Evolutionary conservation across 768 basidiomycete genomes (phyloP), one percentile per base, ranked within the genome.

Genomic region (Mrakia hoshinonis): DNA sequence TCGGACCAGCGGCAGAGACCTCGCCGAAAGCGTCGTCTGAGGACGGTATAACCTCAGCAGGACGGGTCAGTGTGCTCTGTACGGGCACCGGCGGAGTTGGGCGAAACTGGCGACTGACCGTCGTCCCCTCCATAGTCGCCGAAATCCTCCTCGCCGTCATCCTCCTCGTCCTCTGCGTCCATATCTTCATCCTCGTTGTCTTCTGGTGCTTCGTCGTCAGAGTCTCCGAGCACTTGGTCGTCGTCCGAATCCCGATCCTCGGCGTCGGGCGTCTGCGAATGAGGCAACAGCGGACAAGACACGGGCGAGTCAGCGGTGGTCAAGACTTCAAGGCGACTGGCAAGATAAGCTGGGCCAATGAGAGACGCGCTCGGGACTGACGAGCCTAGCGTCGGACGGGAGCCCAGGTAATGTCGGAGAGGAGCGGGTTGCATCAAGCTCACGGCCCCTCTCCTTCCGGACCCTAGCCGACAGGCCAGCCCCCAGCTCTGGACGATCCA

Each of bases 141-240:
- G 22, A 47, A 34, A 22, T 46, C 52, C 20, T 61, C 46, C 18
- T 34, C 51, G 47, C 46, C 72, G 38, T 68, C 55, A 0, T 48
- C 67, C 34, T 72, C 70, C 26, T 63, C 61, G 22, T 36, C 78
- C 78, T 70, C 81, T 82, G 6, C 87, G 78, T 92, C 91, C 58
- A 88, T 90, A 79, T 92, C 90, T 75, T 91, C 92, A 80, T 82
- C 85, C 52, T 84, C 83, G 13, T 81, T 84, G 22, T 81, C 81
- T 43, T 85, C 78, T 3, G 80, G 81, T 31, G 85, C 85, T 49
- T 51, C 69, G 39, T 87, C 85, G 34, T 73, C 73, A 13, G 74
- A 72, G 43, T 68, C 65, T 22, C 67, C 65, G 46, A 24, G n/a
- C 20, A 31, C 26, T 29, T 55, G 54, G 31, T 55, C 54, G 12